Evolutionary conservation across 495 filamentous ascomycete species (phyloP).

Genomic region (Neurospora sp.): DNA sequence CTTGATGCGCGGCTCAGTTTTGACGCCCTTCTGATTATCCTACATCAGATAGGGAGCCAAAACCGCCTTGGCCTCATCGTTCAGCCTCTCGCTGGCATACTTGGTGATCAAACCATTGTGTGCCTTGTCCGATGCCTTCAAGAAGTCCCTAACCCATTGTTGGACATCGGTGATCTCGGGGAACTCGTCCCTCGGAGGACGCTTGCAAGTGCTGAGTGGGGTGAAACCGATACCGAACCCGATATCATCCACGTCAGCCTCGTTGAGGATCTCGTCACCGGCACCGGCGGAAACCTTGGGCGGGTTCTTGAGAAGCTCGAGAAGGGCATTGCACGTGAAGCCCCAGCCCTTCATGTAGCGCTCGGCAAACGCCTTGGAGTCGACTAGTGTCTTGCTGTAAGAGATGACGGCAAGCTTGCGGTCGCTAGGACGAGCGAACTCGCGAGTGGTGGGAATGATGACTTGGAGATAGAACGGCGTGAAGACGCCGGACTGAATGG

Average conservation of each 20-base stretch:
- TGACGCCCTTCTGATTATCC: background rate
- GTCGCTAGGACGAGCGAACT: conserved; percentile 74
- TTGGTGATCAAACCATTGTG: conserved; percentile 28
- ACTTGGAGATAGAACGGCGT: conserved; percentile 71
- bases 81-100: conserved; percentile 29
- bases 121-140: conserved; percentile 42
- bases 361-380: conserved; percentile 67
- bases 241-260: conserved; percentile 87
- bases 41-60: conserved; percentile 32
- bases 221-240: conserved; percentile 92
- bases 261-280: conserved; percentile 65
- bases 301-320: conserved; percentile 80
- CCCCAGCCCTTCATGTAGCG: conserved; percentile 79
- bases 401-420: conserved; percentile 91
- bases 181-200: conserved; percentile 57
- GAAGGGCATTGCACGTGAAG: conserved; percentile 71
- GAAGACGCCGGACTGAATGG: conserved; percentile 72
- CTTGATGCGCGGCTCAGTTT: background rate
- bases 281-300: conserved; percentile 52
- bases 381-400: conserved; percentile 78
- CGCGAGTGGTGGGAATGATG: conserved; percentile 78
- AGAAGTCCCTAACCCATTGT: conserved; percentile 63
- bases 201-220: conserved; percentile 76
- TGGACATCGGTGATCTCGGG: conserved; percentile 72
- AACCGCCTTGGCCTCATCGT: conserved; percentile 28